Percentiles rank a stretch among this genome's conserved stretches.
Conservation (phyloP, 352 stramenopile genomes). For the Phytophthora colocasiae region DNA sequence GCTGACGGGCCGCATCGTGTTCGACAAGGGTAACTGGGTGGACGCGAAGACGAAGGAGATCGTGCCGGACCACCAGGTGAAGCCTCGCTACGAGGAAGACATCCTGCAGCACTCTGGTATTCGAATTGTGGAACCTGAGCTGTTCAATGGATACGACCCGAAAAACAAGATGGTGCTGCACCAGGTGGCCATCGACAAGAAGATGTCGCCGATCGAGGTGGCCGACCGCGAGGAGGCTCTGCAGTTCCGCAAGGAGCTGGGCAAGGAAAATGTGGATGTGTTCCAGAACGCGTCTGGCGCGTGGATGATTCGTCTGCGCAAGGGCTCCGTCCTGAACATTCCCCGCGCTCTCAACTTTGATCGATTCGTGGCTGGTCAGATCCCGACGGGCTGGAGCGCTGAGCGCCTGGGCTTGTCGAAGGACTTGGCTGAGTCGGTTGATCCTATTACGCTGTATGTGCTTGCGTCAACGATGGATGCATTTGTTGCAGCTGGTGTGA, state of each 20-base stretch:
- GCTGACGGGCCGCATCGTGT: slow-evolving; percentile 84
- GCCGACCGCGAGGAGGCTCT: slow-evolving; percentile 84
- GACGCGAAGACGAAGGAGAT: slow-evolving; percentile 85
- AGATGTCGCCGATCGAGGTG: slow-evolving; percentile 89
- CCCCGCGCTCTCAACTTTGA: slow-evolving; percentile 82
- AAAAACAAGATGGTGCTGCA: slow-evolving; percentile 89
- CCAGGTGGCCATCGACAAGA: slow-evolving; percentile 90
- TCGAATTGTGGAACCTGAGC: slow-evolving; percentile 84
- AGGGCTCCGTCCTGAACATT: slow-evolving; percentile 86
- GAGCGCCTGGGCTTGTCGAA: slow-evolving; percentile 83
- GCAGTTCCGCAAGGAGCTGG: slow-evolving; percentile 80
- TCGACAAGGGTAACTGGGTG: slow-evolving; percentile 86
- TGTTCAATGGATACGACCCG: slow-evolving; percentile 91
- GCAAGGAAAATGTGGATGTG: slow-evolving; percentile 85
- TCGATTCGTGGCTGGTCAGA: slow-evolving; percentile 88
- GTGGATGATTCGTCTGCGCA: slow-evolving; percentile 88
- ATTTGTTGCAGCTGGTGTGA: slow-evolving; percentile 81
- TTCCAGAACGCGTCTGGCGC: slow-evolving; percentile 70
- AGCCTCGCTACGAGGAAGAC: slow-evolving; percentile 82
- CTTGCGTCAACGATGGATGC: slow-evolving; percentile 83
- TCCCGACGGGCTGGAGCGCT: slow-evolving; percentile 89
- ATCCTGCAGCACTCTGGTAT: slow-evolving; percentile 85
- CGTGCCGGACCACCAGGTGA: slow-evolving; percentile 79
- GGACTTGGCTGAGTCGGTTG: slow-evolving; percentile 81
- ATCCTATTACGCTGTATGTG: slow-evolving; percentile 82